A percentile compares a stretch with the other conserved stretches of the same genome.
These are phyloP conservation scores for Meyerozyma sp. DNA, from an alignment of 1,139 yeast species.

Conservation along the genomic window DNA sequence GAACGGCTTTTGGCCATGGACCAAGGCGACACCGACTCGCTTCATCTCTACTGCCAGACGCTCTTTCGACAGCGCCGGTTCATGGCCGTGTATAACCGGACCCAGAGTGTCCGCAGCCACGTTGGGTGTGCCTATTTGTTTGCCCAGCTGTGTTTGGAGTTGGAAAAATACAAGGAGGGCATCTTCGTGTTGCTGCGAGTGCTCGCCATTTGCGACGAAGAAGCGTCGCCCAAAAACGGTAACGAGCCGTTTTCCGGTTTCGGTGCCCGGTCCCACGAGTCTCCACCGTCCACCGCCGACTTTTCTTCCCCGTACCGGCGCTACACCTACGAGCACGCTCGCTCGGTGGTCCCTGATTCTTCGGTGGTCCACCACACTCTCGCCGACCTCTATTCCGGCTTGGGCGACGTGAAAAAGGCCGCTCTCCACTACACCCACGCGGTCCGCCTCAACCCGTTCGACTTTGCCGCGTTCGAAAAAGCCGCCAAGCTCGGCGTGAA, in stretches of 20 bases:
- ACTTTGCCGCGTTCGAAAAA: constrained; percentile 83
- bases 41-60: constrained; percentile 61
- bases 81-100: constrained; percentile 54
- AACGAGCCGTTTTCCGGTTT: not conserved
- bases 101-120: constrained; percentile 30
- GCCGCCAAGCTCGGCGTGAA: constrained; percentile 69
- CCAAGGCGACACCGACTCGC: constrained; percentile 45
- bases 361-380: constrained; percentile 61
- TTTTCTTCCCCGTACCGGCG: constrained; percentile 21
- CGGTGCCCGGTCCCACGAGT: not conserved
- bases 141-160: constrained; percentile 57
- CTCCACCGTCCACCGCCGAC: constrained; percentile 7
- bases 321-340: constrained; percentile 28
- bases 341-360: constrained; percentile 52
- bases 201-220: constrained; percentile 32
- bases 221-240: constrained; percentile 9
- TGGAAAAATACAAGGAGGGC: constrained; percentile 59
- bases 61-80: constrained; percentile 49
- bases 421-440: constrained; percentile 65
- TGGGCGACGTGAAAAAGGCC: constrained; percentile 61
- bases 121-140: constrained; percentile 69
- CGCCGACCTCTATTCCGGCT: constrained; percentile 61
- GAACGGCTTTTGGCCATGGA: constrained; percentile 65
- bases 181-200: constrained; percentile 45
- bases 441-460: constrained; percentile 65